Percentiles rank a stretch among this genome's conserved stretches.
Conservation (phyloP, 2,329 filamentous ascomycete species). For the Periconia sp. region DNA sequence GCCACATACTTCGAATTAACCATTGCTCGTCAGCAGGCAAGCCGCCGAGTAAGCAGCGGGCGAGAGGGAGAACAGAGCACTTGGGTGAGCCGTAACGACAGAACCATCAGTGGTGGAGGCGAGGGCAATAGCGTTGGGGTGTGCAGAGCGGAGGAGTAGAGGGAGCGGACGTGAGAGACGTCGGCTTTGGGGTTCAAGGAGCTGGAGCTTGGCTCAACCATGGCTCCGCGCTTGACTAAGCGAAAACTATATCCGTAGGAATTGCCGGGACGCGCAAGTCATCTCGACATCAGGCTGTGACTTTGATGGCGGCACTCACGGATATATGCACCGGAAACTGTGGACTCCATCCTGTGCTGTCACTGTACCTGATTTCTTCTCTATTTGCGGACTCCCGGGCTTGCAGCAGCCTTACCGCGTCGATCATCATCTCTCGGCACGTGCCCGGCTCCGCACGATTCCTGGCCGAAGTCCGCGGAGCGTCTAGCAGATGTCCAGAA, state of each 20-base stretch:
- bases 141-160: constrained; percentile 8
- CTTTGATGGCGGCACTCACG: constrained; percentile 1
- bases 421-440: no score
- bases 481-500: no score
- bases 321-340: constrained; percentile 5
- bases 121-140: background rate
- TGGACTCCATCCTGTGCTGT: background rate
- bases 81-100: constrained; percentile 12
- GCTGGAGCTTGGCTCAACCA: constrained; percentile 11
- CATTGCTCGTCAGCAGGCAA: constrained; percentile 45
- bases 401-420: no score
- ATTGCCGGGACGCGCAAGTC: constrained; percentile 1
- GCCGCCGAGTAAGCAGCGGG: constrained; percentile 30
- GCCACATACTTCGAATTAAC: constrained; percentile 46
- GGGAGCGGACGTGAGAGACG: constrained; percentile 6
- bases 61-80: constrained; percentile 23
- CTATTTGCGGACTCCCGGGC: no score
- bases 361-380: background rate
- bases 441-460: no score
- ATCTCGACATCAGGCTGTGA: constrained; percentile 17
- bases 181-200: constrained; percentile 8
- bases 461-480: no score
- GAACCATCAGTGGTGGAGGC: constrained; percentile 12
- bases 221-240: constrained; percentile 18
- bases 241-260: constrained; percentile 14